A percentile compares a stretch with the other conserved stretches of the same genome.
phyloP scores from a whole-genome alignment of 2,329 filamentous ascomycete genomes.

The Diaporthe eres region DNA sequence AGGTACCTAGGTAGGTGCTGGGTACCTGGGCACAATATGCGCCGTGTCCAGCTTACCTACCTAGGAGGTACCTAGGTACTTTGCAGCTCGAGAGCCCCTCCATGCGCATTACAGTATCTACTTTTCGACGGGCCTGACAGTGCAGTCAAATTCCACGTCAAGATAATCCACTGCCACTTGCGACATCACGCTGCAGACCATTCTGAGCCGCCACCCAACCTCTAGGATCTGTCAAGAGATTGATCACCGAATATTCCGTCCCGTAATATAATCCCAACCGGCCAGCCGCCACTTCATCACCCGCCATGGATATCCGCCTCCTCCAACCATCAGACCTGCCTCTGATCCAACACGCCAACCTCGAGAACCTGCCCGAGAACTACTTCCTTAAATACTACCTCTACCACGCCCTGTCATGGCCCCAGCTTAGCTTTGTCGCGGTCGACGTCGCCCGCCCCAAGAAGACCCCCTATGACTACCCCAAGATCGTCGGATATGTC shows the following conservation, averaged over 20 bases:
- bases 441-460: conserved; percentile 88
- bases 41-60: not conserved
- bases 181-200: conserved; percentile 5
- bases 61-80: conserved; percentile 21
- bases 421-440: conserved; percentile 95
- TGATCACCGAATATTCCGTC: not conserved
- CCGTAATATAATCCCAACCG: not conserved
- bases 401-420: conserved; percentile 98
- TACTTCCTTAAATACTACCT: conserved; percentile 99
- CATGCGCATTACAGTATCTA: conserved; percentile 1
- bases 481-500: conserved; percentile 99
- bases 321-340: conserved; percentile 87
- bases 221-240: not conserved
- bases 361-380: conserved; percentile 99
- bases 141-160: conserved; percentile 17
- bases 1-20: not conserved
- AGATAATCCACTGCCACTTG: conserved; percentile 25
- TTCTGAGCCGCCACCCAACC: not conserved
- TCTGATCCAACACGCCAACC: conserved; percentile 97
- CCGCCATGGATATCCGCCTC: conserved; percentile 89
- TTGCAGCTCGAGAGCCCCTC: conserved; percentile 26
- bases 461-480: conserved; percentile 86
- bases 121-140: conserved; percentile 18
- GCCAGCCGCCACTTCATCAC: not conserved
- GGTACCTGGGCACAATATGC: not conserved